These are phyloP conservation scores for Penstemon barbatus DNA, from an alignment of 257 asterid genomes.

Conservation along the genomic window DNA sequence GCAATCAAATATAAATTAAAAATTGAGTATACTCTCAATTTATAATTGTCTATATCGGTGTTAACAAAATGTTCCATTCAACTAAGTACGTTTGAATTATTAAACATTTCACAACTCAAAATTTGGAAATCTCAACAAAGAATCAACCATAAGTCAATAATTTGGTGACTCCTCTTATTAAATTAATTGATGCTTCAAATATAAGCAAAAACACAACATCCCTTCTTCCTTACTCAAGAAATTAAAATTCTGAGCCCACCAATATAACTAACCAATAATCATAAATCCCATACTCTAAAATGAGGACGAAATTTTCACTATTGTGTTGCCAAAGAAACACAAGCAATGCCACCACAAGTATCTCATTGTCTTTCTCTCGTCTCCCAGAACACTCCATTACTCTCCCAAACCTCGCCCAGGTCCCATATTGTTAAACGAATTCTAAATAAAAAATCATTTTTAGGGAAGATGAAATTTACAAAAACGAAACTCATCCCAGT, in stretches of 20 bases:
- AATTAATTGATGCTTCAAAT: constrained; percentile 43
- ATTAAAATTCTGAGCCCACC: constrained; percentile 28
- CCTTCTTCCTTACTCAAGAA: constrained; percentile 61
- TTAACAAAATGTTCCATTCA: no score
- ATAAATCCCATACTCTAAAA: constrained; percentile 5
- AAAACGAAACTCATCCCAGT: constrained; percentile 53
- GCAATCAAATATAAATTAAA: no score
- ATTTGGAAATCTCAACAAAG: no score
- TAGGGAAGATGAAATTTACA: constrained; percentile 49
- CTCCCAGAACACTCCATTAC: constrained; percentile 41
- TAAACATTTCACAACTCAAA: no score
- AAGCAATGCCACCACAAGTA: constrained; percentile 64
- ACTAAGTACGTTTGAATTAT: no score
- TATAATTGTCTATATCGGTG: no score
- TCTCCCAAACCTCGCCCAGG: constrained; percentile 38
- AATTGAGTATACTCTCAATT: no score
- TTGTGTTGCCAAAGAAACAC: constrained; percentile 26
- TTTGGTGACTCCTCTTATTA: constrained; percentile 2
- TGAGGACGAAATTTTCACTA: constrained; percentile 29
- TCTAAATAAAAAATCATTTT: constrained; percentile 21
- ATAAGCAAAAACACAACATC: constrained; percentile 44
- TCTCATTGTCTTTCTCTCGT: constrained; percentile 32
- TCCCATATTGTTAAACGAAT: constrained; percentile 26
- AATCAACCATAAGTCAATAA: background rate
- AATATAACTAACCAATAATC: constrained; percentile 13